Base-by-base conservation (phyloP, 2,329 filamentous ascomycete species). In the Verruconis gallopava region DNA sequence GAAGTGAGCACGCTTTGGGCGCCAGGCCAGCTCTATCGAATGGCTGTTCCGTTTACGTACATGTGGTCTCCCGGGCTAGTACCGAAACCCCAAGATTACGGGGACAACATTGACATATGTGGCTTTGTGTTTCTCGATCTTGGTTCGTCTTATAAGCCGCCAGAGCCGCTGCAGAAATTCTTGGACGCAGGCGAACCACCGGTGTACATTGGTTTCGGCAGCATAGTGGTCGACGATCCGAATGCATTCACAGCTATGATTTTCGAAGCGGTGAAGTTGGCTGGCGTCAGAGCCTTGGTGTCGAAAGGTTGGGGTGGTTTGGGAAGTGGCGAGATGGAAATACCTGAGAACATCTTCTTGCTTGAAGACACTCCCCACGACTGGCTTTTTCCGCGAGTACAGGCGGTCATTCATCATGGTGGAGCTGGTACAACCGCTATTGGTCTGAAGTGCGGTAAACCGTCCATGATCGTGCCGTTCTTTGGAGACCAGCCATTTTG, bases 11-110 rank as follows among this genome's bases (percentile, higher is more conserved):
- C 85, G 5, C 78, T 93, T 38, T 89, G 81, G 73, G 88, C 83
- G 2, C 85, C 88, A n/a, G 41, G 41, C 11, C 42, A 40, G 30
- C 15, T 46, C 13, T 39, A 45, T 21, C 76, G 84, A 21, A 65
- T 95, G 21, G 74, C 73, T 37, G 72, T 95, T 13, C 85, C 88
- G 1, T 85, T 84, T 51, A 93, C 88, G 0, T 96, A 95, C 30
- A 3, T 34, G 20, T 34, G 12, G 57, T 61, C 59, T 11, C 61
- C 60, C 11, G 58, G 58, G 20, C 49, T 65, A 17, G 63, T 67
- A 5, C 61, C 63, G 1, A 68, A 69, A 47, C 66, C 66, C 2
- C 55, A 51, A 34, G 66, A 69, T 44, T 69, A 58, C 57, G 57
- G 57, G 17, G 51, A 54, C 14, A 54, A 61, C 28, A 53, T 54